phyloP scores from a whole-genome alignment of 2,329 filamentous ascomycete species.

The Lasiodiplodia hormozganensis region DNA sequence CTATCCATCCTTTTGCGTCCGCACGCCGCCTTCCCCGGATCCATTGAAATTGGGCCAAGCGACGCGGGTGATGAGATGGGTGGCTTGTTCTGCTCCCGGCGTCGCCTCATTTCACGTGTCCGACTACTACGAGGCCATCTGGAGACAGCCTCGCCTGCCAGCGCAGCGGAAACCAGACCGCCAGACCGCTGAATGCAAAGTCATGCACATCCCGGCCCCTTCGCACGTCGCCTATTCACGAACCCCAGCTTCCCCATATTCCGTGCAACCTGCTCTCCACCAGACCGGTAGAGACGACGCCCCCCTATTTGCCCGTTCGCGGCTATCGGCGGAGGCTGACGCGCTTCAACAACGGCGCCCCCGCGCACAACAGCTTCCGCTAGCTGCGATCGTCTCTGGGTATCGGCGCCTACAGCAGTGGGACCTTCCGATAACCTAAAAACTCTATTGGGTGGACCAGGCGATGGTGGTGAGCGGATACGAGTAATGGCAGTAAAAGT shows the following conservation, averaged over 20 bases:
- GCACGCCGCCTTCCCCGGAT: conserved; percentile 8
- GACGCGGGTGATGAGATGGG: conserved; percentile 20
- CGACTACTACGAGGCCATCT: neutral
- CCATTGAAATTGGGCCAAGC: conserved; percentile 16
- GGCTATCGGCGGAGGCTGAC: conserved; percentile 4
- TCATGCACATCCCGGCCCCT: conserved; percentile 7
- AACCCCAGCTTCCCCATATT: conserved; percentile 16
- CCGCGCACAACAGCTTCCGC: neutral
- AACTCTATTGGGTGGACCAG: conserved; percentile 16
- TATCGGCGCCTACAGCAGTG: conserved; percentile 17
- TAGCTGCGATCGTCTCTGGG: conserved; percentile 7
- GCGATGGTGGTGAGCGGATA: neutral
- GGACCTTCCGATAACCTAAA: conserved; percentile 12
- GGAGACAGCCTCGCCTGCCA: conserved; percentile 25
- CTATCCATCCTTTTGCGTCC: neutral
- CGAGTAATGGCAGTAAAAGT: conserved; percentile 5
- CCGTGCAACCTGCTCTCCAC: conserved; percentile 11
- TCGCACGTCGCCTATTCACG: conserved; percentile 16
- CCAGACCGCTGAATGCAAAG: conserved; percentile 25
- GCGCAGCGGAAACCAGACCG: conserved; percentile 7
- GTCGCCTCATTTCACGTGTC: conserved; percentile 1
- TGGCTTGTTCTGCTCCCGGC: conserved; percentile 12
- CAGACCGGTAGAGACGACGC: conserved; percentile 4
- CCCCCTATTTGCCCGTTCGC: neutral
- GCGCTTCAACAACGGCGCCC: conserved; percentile 7